Base-by-base conservation (phyloP, 495 filamentous ascomycete species). In the Podospora anserina region DNA sequence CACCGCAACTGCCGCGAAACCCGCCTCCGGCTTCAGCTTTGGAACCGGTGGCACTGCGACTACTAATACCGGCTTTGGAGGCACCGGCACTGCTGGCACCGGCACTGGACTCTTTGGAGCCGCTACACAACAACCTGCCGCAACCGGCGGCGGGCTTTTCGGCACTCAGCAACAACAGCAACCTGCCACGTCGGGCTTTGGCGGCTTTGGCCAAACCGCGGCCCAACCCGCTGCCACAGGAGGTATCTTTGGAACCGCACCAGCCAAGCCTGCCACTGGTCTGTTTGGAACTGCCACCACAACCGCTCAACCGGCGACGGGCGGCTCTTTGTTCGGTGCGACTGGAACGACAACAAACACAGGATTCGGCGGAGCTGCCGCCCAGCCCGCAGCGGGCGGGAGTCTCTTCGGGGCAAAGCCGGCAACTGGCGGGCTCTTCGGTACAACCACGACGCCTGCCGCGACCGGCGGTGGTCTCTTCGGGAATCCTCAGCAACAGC, bases 371-470 rank as follows among this genome's bases (percentile, higher is more conserved):
- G 71, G 69, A 23, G 65, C 75, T 30, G 54, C 69, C 7, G 28
- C 81, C 0, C 58, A 71, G n/a, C 75, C 75, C 63, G 78, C 69
- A 13, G 9, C 39, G 68, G 66, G 72, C 0, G 77, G 78, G 3
- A 76, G 77, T 39, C 73, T 88, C 30, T 88, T 88, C 64, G 81
- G 83, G 5, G 59, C 32, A 62, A 28, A 66, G 3, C 65, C 68
- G 1, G 30, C 64, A n/a, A 79, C 78, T 28, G 69, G 81, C n/a
- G 82, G 84, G 20, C 80, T 92, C 7, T 93, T 94, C 72, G 88
- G 87, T 19, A 73, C 74, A 18, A 15, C 18, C 27, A 27, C 58
- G 23, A 84, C 81, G 65, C n/a, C 68, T 20, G 72, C 65, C 58
- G 75, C 78, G 19, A 78, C 78, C 18, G 79, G 79, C 34, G 80